phyloP scores from a whole-genome alignment of 1,139 yeast species.

The Taiozyma sp. region DNA sequence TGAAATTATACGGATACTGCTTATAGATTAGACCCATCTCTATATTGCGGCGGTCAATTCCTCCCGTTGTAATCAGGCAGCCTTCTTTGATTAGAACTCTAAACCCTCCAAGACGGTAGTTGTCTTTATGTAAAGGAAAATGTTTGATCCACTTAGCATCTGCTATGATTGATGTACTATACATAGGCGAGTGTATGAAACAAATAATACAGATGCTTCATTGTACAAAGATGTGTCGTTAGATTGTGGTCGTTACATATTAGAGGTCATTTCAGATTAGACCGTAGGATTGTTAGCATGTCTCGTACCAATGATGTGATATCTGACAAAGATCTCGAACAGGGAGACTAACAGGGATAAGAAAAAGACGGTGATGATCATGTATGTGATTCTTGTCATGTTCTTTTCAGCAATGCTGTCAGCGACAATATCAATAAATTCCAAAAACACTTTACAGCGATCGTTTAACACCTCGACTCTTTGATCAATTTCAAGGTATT shows the following conservation, averaged over 20 bases:
- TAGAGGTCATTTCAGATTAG: background rate
- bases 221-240: background rate
- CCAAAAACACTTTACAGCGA: slow-evolving; percentile 89
- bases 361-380: slow-evolving; percentile 80
- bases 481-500: slow-evolving; percentile 90
- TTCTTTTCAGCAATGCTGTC: slow-evolving; percentile 93
- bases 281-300: background rate
- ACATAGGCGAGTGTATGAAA: too few relatives aligned
- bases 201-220: background rate
- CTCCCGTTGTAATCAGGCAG: too few relatives aligned
- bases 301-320: slow-evolving; percentile 35
- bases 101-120: too few relatives aligned
- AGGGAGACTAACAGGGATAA: slow-evolving; percentile 70
- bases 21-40: too few relatives aligned
- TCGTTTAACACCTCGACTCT: slow-evolving; percentile 91
- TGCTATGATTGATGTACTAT: too few relatives aligned
- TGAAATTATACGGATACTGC: background rate
- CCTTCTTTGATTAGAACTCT: too few relatives aligned
- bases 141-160: too few relatives aligned
- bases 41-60: too few relatives aligned
- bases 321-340: slow-evolving; percentile 54
- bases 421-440: slow-evolving; percentile 86
- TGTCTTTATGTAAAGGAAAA: too few relatives aligned
- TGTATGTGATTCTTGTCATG: slow-evolving; percentile 87
- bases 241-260: background rate